Conservation (phyloP, 768 basidiomycete species). For the Amanita jacksonii region DNA sequence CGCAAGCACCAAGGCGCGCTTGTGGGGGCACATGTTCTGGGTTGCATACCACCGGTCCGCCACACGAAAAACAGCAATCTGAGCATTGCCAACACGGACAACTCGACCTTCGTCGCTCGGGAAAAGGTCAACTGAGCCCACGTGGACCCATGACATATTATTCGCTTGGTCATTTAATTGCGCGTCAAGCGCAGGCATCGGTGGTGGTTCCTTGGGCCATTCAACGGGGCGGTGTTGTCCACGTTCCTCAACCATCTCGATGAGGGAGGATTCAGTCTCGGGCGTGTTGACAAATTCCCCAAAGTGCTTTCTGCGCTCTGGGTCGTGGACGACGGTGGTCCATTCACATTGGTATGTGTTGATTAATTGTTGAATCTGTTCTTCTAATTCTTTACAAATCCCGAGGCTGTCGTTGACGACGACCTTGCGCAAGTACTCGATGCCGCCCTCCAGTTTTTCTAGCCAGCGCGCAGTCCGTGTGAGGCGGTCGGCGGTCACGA, state of each 20-base stretch:
- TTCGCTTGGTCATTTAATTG: slow-evolving; percentile 33
- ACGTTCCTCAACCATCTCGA: slow-evolving; percentile 48
- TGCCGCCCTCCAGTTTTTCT: slow-evolving; percentile 58
- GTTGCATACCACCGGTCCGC: slow-evolving; percentile 51
- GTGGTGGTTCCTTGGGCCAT: slow-evolving; percentile 51
- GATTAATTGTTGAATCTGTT: slow-evolving; percentile 55
- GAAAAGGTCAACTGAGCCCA: slow-evolving; percentile 2
- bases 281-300: slow-evolving; percentile 49
- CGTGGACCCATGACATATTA: slow-evolving; percentile 14
- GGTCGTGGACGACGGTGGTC: slow-evolving; percentile 46
- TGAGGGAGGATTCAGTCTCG: slow-evolving; percentile 29
- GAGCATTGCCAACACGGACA: slow-evolving; percentile 54
- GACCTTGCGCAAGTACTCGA: slow-evolving; percentile 56
- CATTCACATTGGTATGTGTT: slow-evolving; percentile 64
- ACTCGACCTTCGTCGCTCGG: slow-evolving; percentile 22
- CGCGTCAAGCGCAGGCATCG: slow-evolving; percentile 31
- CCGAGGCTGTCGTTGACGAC: slow-evolving; percentile 64
- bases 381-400: slow-evolving; percentile 60
- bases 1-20: slow-evolving; percentile 58
- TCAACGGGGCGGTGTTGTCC: slow-evolving; percentile 57
- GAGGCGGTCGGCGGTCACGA: slow-evolving; percentile 62
- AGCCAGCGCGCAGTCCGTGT: slow-evolving; percentile 70
- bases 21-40: slow-evolving; percentile 52
- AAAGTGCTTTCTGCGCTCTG: slow-evolving; percentile 12
- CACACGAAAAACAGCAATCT: slow-evolving; percentile 60